Evolutionary conservation across 1,284 basidiomycete genomes (phyloP).

Genomic region (Afroboletus lepidellus): DNA sequence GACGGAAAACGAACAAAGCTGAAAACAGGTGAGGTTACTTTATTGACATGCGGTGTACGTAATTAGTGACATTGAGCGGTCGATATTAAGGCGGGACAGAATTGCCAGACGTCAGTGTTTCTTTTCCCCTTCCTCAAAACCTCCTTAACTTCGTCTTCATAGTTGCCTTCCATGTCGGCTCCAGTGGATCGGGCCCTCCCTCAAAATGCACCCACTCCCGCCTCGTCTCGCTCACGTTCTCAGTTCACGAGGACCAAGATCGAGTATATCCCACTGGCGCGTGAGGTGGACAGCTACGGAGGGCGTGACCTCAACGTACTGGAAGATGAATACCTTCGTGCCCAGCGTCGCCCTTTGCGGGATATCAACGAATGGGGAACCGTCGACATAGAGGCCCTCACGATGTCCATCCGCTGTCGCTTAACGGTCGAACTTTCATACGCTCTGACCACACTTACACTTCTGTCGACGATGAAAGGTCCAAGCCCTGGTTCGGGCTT

Average conservation of each 20-base stretch:
- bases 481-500: conserved; percentile 63
- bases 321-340: conserved; percentile 59
- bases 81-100: conserved; percentile 39
- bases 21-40: conserved; percentile 55
- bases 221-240: conserved; percentile 37
- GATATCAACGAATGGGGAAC: conserved; percentile 80
- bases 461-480: conserved; percentile 77
- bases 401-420: conserved; percentile 87
- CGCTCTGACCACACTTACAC: conserved; percentile 84
- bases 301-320: conserved; percentile 81
- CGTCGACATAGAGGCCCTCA: conserved; percentile 87
- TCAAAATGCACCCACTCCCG: conserved; percentile 13
- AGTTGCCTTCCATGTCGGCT: conserved; percentile 24
- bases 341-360: conserved; percentile 57
- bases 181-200: conserved; percentile 22
- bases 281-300: conserved; percentile 77
- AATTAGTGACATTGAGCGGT: conserved; percentile 29
- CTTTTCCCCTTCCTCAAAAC: conserved; percentile 8
- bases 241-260: conserved; percentile 76
- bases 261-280: conserved; percentile 84
- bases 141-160: conserved; percentile 15
- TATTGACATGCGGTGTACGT: conserved; percentile 23
- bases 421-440: conserved; percentile 85
- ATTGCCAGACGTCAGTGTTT: conserved; percentile 39
- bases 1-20: conserved; percentile 66